Evolutionary conservation across 805 yeast genomes (phyloP), one percentile per base, ranked within the genome.

Genomic region (Ogataea naganishii): DNA sequence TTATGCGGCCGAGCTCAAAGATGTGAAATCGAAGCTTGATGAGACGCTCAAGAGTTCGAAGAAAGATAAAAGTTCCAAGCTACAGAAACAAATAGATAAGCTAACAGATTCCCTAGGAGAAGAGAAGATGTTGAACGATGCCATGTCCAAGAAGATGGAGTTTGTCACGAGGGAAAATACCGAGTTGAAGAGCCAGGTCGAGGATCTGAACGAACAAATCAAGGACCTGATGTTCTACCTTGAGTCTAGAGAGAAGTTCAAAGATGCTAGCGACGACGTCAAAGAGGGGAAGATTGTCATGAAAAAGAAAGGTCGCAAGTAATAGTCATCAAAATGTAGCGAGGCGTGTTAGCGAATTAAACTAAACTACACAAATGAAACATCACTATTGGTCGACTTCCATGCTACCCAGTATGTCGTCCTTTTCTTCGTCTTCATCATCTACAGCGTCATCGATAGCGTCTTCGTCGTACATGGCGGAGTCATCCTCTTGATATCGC

Each of bases 201-300:
- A 47, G 8, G 82, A 73, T 3, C 46, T 79, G 18, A 49, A 64
- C 25, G 84, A 77, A 23, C 83, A 80, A 47, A 75, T 75, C 3
- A 70, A 65, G 18, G 95, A 85, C 49, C 51, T 85, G 31, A 82
- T 86, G 95, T 80, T 83, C 38, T 83, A 63, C 45, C 53, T 85
- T 23, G 89, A 80, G 35, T 66, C 81, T 0, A 81, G 72, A 46
- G 80, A 75, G 33, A 81, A 79, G 53, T 69, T 84, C 44, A 72
- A 75, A 43, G 71, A 74, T 44, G 81, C 83, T 14, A 67, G 75
- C 3, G 80, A 79, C 9, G 89, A 79, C 20, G 78, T 80, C 11
- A 72, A 62, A 40, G 78, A 84, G 38, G 95, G 95, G 0, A 70
- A 74, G 4, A 55, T 81, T 0, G 58, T 79, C 1, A 58, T 80